Evolutionary conservation across 768 basidiomycete species (phyloP), one percentile per base, ranked within the genome.

Genomic region (Calocera viscosa): DNA sequence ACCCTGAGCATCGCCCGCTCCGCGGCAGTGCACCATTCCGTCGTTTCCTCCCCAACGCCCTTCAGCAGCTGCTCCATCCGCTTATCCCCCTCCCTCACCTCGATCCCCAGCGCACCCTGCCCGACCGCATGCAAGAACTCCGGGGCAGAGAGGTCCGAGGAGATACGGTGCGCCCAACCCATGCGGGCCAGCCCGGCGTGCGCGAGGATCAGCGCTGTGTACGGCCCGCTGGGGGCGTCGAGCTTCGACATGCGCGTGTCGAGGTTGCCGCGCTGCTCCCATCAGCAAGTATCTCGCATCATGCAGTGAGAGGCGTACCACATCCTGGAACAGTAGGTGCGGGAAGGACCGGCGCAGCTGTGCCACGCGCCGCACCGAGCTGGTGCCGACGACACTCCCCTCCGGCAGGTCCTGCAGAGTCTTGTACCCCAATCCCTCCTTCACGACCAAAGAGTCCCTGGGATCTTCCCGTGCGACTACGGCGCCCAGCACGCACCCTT

Each of bases 371-470:
- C 96, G 82, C 34, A 99, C 91, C 76, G 91, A 94, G 72, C 91
- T 91, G 49, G 96, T 97, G 16, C 96, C 96, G n/a, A 99, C 85
- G 10, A 94, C 88, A 71, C 87, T 89, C 11, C 93, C 94, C 14
- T 82, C 82, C 1, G 95, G 94, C 43, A 98, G 73, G 34, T 97
- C 94, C 34, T 86, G 87, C 63, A 99, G 77, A 0, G 74, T 81
- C 74, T 82, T 89, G 82, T 88, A 94, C 26, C 73, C 70, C 69
- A 80, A 75, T 2, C 89, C 94, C 65, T 82, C 77, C 78, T 89
- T 92, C 65, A 95, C 86, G 38, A 98, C 90, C 65, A 99, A 75
- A 64, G 88, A 88, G 73, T 99, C 96, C 65, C 87, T 84, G 0
- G 90, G 90, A 75, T 94, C 87, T 76, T 93, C 95, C 66, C 96